These are phyloP conservation scores for Lecanicillium sp. DNA, from an alignment of 2,329 filamentous ascomycete species.

Conservation along the genomic window DNA sequence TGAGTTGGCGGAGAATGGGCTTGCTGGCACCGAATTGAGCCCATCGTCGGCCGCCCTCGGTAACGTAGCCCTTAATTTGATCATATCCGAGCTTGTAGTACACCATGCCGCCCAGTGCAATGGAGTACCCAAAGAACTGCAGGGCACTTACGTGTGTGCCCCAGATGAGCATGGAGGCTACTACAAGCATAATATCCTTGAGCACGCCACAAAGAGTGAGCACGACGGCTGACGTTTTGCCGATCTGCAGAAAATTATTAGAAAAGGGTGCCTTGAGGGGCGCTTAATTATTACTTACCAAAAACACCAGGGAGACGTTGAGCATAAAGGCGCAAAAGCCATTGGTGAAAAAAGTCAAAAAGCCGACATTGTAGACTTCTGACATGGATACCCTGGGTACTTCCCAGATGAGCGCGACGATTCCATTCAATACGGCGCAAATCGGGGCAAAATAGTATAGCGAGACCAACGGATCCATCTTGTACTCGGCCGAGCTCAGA, in stretches of 20 bases:
- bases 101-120: constrained; percentile 66
- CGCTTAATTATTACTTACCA: constrained; percentile 64
- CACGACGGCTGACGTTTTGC: constrained; percentile 79
- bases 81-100: constrained; percentile 71
- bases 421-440: constrained; percentile 74
- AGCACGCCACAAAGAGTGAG: constrained; percentile 82
- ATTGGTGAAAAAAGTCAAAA: constrained; percentile 66
- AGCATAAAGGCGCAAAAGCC: constrained; percentile 71
- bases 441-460: constrained; percentile 86
- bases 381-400: constrained; percentile 59
- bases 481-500: constrained; percentile 75
- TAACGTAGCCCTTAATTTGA: too few species aligned
- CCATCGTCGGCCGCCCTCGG: too few species aligned
- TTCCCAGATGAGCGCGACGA: constrained; percentile 67
- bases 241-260: constrained; percentile 52
- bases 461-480: constrained; percentile 85
- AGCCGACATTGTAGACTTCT: constrained; percentile 67
- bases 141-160: constrained; percentile 64
- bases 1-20: too few species aligned
- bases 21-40: too few species aligned
- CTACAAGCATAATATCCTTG: constrained; percentile 79
- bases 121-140: constrained; percentile 78
- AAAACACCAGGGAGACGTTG: constrained; percentile 79
- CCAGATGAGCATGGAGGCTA: constrained; percentile 76
- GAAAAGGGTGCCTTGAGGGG: constrained; percentile 10